Conservation (phyloP, 164 flowering plant genomes). For the Magnolia kwangsiensis region DNA sequence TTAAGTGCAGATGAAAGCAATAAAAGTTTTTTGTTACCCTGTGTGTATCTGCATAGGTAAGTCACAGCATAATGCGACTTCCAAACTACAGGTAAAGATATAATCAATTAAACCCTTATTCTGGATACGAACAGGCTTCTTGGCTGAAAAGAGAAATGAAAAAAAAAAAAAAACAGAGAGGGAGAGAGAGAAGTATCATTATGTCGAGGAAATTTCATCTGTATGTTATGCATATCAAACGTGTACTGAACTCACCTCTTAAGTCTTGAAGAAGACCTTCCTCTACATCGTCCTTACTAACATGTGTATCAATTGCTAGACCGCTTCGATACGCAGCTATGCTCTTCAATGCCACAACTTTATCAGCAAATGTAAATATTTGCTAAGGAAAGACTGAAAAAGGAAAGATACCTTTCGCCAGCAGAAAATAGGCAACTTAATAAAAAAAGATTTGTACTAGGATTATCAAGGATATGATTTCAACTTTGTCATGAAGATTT, state of each 20-base stretch:
- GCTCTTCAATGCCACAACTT: conserved; percentile 71
- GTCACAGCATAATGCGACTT: conserved; percentile 57
- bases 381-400: conserved; percentile 42
- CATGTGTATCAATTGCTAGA: conserved; percentile 64
- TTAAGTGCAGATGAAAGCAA: neutral
- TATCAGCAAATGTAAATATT: conserved; percentile 42
- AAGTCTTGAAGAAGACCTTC: conserved; percentile 62
- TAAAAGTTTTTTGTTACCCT: conserved; percentile 47
- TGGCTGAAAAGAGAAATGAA: conserved; percentile 43
- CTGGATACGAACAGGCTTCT: conserved; percentile 65
- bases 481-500: conserved; percentile 44
- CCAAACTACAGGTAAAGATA: conserved; percentile 65
- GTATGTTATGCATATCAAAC: neutral
- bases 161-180: neutral
- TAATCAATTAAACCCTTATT: conserved; percentile 81
- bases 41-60: conserved; percentile 94
- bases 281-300: conserved; percentile 61
- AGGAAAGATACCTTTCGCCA: neutral
- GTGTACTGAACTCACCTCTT: conserved; percentile 36
- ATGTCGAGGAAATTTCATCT: neutral
- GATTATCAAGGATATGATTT: conserved; percentile 78
- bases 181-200: conserved; percentile 3
- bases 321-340: conserved; percentile 95
- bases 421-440: neutral
- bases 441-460: neutral